Conservation (phyloP, 768 basidiomycete species). For the Hygrocybe coccinea region DNA sequence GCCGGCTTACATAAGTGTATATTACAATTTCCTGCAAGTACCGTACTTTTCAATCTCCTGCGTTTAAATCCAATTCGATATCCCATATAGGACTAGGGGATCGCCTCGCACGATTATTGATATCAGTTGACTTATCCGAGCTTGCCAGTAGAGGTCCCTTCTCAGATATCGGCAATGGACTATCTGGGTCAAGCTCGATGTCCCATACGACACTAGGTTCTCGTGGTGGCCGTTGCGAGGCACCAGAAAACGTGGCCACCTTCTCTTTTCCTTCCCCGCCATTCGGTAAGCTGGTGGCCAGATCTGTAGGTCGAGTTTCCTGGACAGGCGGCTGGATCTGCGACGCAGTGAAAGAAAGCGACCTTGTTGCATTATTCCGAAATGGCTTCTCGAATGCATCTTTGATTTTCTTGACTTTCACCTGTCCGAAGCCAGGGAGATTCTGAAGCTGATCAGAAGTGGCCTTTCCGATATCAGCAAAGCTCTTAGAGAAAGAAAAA, state of each 20-base stretch:
- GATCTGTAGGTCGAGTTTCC: conserved; percentile 4
- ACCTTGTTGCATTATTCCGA: conserved; percentile 57
- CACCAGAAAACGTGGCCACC: conserved; percentile 5
- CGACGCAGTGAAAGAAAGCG: conserved; percentile 31
- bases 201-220: conserved; percentile 66
- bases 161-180: neutral
- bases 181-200: conserved; percentile 52
- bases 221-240: conserved; percentile 23
- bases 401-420: conserved; percentile 86
- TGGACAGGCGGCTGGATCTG: conserved; percentile 17
- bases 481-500: conserved; percentile 52
- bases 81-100: conserved; percentile 63
- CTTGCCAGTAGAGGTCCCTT: conserved; percentile 13
- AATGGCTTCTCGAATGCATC: conserved; percentile 91
- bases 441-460: conserved; percentile 69
- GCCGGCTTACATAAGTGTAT: too few relatives aligned
- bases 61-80: conserved; percentile 56
- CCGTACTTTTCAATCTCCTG: conserved; percentile 3
- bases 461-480: conserved; percentile 73
- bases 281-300: neutral
- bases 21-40: too few relatives aligned
- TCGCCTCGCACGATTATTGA: neutral
- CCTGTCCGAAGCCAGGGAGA: conserved; percentile 89
- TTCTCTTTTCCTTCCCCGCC: conserved; percentile 7
- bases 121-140: neutral